phyloP scores from a whole-genome alignment of 2,329 filamentous ascomycete genomes.

The Phyllosticta citribraziliensis region DNA sequence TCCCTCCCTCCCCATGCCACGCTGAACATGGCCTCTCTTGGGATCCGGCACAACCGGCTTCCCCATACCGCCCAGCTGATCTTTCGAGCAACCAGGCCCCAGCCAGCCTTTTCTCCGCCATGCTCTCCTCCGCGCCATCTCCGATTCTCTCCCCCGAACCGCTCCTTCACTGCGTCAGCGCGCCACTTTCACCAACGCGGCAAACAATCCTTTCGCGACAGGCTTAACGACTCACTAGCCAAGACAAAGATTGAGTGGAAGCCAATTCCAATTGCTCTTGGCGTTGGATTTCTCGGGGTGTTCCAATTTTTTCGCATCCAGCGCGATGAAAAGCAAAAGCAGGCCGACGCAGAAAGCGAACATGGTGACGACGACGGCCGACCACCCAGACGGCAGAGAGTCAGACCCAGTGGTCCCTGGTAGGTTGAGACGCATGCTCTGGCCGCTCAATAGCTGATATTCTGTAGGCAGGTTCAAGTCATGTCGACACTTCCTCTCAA shows the following conservation, averaged over 20 bases:
- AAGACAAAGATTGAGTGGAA: constrained; percentile 74
- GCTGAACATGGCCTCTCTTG: not conserved
- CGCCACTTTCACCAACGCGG: constrained; percentile 31
- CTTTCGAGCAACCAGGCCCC: constrained; percentile 9
- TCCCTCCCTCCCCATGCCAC: constrained; percentile 2
- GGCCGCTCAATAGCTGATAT: constrained; percentile 8
- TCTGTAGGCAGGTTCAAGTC: constrained; percentile 65
- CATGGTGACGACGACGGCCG: constrained; percentile 38
- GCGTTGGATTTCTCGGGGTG: constrained; percentile 72
- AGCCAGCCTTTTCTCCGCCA: constrained; percentile 11
- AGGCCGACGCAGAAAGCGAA: constrained; percentile 29
- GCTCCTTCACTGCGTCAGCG: constrained; percentile 31
- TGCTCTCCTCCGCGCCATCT: constrained; percentile 14
- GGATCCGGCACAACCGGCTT: constrained; percentile 6
- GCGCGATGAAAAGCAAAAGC: constrained; percentile 36
- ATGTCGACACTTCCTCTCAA: constrained; percentile 91
- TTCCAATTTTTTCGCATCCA: constrained; percentile 75
- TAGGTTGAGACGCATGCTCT: constrained; percentile 25
- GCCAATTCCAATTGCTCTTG: constrained; percentile 77
- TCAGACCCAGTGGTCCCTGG: constrained; percentile 80
- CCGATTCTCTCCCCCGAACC: not conserved
- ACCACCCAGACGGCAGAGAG: constrained; percentile 47
- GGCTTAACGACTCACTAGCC: constrained; percentile 48
- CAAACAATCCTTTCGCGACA: constrained; percentile 46
- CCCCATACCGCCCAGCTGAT: not conserved